Conservation (phyloP, 257 asterid species). For the Pogostemon cablin region DNA sequence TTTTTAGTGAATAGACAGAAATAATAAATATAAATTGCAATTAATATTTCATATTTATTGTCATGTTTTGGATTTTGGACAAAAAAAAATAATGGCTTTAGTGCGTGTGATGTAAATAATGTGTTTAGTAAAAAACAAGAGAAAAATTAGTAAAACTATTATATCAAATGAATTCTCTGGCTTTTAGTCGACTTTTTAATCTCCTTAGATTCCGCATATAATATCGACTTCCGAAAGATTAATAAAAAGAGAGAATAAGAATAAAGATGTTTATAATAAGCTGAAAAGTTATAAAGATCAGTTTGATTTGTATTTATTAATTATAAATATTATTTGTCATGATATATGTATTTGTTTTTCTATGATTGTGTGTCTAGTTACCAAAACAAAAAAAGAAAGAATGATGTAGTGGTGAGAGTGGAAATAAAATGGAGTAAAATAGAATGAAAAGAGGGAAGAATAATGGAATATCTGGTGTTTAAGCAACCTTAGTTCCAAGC, state of each 20-base stretch:
- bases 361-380: too few relatives aligned
- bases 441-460: conserved; percentile 36
- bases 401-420: too few relatives aligned
- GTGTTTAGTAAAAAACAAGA: too few relatives aligned
- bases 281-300: not conserved
- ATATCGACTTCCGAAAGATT: conserved; percentile 19
- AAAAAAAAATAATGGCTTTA: not conserved
- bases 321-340: too few relatives aligned
- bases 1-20: too few relatives aligned
- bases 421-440: not conserved
- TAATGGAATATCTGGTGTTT: conserved; percentile 72
- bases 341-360: too few relatives aligned
- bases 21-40: not conserved
- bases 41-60: not conserved
- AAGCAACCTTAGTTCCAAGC: conserved; percentile 98
- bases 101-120: not conserved
- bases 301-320: too few relatives aligned
- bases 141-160: not conserved
- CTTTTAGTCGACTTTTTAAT: conserved; percentile 5
- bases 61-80: conserved; percentile 2
- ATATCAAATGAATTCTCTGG: not conserved
- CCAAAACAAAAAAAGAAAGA: too few relatives aligned
- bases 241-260: not conserved
- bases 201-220: conserved; percentile 32
- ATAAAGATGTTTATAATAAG: not conserved